Evolutionary conservation across 2,329 filamentous ascomycete genomes (phyloP), one percentile per base, ranked within the genome.

Genomic region (Blastomyces percursus): DNA sequence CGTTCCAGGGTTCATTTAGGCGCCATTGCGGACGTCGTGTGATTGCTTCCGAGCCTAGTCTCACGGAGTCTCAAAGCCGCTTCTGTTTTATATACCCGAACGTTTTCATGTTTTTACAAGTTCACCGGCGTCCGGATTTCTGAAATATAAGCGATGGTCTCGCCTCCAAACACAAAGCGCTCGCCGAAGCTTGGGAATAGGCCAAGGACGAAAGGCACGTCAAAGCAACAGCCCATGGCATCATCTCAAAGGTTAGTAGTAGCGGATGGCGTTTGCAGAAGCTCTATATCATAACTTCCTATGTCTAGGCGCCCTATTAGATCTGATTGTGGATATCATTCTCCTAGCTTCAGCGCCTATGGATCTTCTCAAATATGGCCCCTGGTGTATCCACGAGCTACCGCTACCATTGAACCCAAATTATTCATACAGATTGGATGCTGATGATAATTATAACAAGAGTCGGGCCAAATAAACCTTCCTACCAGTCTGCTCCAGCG

Each of bases 401-500:
- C 14, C 16, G 0, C 16, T 16, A 9, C 2, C 32, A 24, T 40
- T 21, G 35, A 32, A 59, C 46, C 61, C 14, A 16, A 42, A n/a
- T 48, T 42, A 14, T 60, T 12, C 58, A 30, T 52, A 30, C 32
- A 24, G 5, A 24, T 38, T 14, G 54, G 27, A 24, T 16, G n/a
- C 24, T 55, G 44, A 60, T 60, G 35, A 60, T 9, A 60, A n/a
- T 3, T n/a, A 8, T n/a, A 54, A 57, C 50, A 64, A 64, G 63
- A 65, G 61, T 61, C 55, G 35, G 56, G 67, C 66, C 56, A 59
- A 65, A 63, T 48, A 67, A 57, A 50, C 64, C 27, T 62, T 67
- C 40, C 46, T 54, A 24, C 40, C 30, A 59, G 19, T 24, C 54
- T 59, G 42, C 65, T 24, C 62, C 69, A 61, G 68, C 67, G 50